Evolutionary conservation across 768 basidiomycete genomes (phyloP), one percentile per base, ranked within the genome.

Genomic region (Trametes cingulata): DNA sequence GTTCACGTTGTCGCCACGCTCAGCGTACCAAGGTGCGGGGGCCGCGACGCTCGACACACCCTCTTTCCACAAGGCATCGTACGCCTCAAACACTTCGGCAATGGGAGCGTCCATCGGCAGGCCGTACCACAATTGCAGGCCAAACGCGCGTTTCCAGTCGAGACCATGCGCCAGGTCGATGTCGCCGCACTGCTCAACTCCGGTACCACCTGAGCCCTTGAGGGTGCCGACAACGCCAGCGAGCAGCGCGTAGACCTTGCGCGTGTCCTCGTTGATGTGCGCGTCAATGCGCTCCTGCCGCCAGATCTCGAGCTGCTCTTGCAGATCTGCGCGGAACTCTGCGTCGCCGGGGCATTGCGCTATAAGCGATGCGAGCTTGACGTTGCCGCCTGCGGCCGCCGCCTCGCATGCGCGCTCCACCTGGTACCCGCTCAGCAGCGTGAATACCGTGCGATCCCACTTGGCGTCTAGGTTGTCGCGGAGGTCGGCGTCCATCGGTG

Each of bases 121-220:
- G 0, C 85, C 86, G 71, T 87, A 98, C 97, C 97, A 99, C 33
- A 98, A 75, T 61, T 88, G 87, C 43, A 98, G 75, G 2, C 93
- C 97, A 69, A 98, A 91, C 0, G 88, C 87, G 19, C 94, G 85
- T 72, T 94, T 95, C 97, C 97, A 99, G 70, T 97, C 95, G 53
- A 98, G 73, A 0, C 85, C 90, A 52, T 86, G 77, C 17, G 85
- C 78, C 5, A 97, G 77, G 56, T 84, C 76, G 25, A 92, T 69
- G 56, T 88, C 85, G 13, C 77, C 71, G 68, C 79, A 80, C 46
- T 82, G 82, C 63, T 80, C 78, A 22, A 80, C 65, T 17, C 82
- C 84, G 25, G 77, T 77, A 2, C 82, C 82, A 61, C 74, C 78
- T 50, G 78, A 81, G 29, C 81, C 85, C 43, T 82, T 78, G 10